A percentile compares a stretch with the other conserved stretches of the same genome.
These are phyloP conservation scores for Cajanus cajan DNA, from an alignment of 306 rosid genomes.

Conservation along the genomic window DNA sequence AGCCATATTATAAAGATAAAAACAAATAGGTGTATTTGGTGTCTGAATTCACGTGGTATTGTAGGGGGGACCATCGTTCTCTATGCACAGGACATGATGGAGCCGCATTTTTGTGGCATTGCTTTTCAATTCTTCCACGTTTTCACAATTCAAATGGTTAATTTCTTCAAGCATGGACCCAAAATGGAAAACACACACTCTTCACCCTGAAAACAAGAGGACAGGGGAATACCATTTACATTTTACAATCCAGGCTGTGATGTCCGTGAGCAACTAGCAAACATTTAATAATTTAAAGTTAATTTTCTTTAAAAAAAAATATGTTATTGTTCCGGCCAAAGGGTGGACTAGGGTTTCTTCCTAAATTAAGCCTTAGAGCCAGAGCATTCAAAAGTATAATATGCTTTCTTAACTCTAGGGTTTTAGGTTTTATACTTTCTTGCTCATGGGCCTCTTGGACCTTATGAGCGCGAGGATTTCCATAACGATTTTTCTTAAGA, in stretches of 20 bases:
- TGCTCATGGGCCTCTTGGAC: too few relatives aligned
- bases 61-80: conserved; percentile 32
- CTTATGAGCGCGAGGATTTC: too few relatives aligned
- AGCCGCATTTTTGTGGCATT: background rate
- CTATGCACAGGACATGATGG: conserved; percentile 7
- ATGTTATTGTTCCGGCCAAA: too few relatives aligned
- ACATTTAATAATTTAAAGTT: background rate
- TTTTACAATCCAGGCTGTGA: background rate
- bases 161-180: background rate
- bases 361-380: too few relatives aligned
- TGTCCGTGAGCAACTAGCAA: background rate
- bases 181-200: too few relatives aligned
- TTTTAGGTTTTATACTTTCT: too few relatives aligned
- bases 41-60: conserved; percentile 22
- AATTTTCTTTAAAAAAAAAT: too few relatives aligned
- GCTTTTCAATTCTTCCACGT: conserved; percentile 25
- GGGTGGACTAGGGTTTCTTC: too few relatives aligned
- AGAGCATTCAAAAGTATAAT: too few relatives aligned
- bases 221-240: background rate
- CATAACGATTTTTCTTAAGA: too few relatives aligned
- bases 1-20: background rate
- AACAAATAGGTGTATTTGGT: conserved; percentile 1
- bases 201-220: background rate
- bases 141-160: background rate
- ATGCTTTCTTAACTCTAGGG: too few relatives aligned